phyloP scores from a whole-genome alignment of 176 grass and related monocot species.

The Dactylis glomerata region DNA sequence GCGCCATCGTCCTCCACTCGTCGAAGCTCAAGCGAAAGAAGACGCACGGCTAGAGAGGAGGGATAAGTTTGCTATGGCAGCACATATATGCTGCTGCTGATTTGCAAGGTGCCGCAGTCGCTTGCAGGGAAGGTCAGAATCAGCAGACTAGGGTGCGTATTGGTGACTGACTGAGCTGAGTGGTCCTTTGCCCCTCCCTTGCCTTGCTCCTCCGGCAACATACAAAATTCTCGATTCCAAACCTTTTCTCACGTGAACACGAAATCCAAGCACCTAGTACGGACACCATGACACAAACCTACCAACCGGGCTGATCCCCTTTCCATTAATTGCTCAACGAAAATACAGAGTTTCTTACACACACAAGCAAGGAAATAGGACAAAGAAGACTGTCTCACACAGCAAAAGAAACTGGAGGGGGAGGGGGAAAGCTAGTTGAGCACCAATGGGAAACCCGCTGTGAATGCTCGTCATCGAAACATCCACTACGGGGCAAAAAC shows the following conservation, averaged over 20 bases:
- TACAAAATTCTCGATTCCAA: background rate
- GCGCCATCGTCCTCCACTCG: slow-evolving; percentile 1
- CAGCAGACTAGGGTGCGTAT: background rate
- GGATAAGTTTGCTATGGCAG: background rate
- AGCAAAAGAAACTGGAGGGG: too few relatives aligned
- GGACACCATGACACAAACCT: background rate
- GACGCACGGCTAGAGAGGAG: background rate
- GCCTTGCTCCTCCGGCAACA: slow-evolving; percentile 14
- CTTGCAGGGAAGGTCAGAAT: slow-evolving; percentile 45
- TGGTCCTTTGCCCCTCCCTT: background rate
- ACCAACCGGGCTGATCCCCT: too few relatives aligned
- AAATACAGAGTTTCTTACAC: too few relatives aligned
- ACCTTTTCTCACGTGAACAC: background rate
- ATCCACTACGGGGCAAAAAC: too few relatives aligned
- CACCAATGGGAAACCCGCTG: background rate
- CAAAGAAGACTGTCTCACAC: too few relatives aligned
- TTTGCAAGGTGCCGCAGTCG: background rate
- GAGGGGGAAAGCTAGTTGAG: too few relatives aligned
- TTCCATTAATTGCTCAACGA: too few relatives aligned
- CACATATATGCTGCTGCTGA: background rate
- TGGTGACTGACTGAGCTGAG: background rate
- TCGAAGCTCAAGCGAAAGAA: background rate
- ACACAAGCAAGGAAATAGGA: too few relatives aligned
- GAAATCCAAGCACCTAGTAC: background rate
- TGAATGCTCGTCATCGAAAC: background rate